These are phyloP conservation scores for Piloderma croceum DNA, from an alignment of 768 basidiomycete species.

Conservation along the genomic window DNA sequence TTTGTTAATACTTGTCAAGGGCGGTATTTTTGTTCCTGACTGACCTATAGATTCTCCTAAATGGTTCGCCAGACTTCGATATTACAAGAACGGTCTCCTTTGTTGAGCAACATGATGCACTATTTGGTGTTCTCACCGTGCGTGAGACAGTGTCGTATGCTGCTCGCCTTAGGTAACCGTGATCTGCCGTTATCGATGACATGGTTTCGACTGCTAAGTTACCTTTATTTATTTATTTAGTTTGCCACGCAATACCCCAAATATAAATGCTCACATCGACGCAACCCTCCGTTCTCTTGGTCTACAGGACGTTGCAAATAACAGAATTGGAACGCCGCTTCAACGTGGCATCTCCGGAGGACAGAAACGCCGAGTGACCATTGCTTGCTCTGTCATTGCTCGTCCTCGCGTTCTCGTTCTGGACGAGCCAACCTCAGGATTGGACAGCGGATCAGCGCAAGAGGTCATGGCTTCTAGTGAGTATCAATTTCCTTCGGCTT, in stretches of 20 bases:
- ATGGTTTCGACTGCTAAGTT: no score
- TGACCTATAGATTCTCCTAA: no score
- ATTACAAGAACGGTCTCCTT: no score
- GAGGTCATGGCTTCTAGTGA: conserved; percentile 40
- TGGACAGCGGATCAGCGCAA: conserved; percentile 44
- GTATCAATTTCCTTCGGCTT: no score
- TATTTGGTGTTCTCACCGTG: conserved; percentile 54
- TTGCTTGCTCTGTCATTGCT: conserved; percentile 56
- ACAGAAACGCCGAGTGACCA: conserved; percentile 58
- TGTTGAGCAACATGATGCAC: conserved; percentile 57
- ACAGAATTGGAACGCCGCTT: conserved; percentile 53
- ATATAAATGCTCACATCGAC: conserved; percentile 36
- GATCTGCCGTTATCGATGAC: no score
- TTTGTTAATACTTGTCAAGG: no score
- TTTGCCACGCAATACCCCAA: no score
- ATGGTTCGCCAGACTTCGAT: no score
- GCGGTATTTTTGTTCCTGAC: no score
- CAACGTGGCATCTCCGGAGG: conserved; percentile 59
- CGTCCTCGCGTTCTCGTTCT: conserved; percentile 55
- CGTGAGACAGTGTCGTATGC: conserved; percentile 50
- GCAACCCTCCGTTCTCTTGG: conserved; percentile 43
- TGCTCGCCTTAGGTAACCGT: conserved; percentile 43
- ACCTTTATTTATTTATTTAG: no score
- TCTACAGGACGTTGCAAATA: conserved; percentile 40
- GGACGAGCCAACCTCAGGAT: conserved; percentile 57